Evolutionary conservation across 75 land plant species (phyloP).

Genomic region (Adiantum capillusveneris): DNA sequence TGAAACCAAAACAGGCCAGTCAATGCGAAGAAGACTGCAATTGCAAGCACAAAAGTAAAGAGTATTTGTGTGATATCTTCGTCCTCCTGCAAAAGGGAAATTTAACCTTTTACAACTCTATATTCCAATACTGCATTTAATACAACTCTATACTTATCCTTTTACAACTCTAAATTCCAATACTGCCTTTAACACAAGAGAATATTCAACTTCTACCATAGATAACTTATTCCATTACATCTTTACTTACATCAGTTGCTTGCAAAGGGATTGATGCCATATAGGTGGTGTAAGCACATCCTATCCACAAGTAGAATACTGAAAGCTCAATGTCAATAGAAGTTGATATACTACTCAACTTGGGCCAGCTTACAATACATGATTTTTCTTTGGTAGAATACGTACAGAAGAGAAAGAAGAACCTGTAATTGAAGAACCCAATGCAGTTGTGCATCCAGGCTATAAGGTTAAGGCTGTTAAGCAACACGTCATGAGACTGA

Average conservation of each 20-base stretch:
- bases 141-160: background rate
- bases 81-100: constrained; percentile 5
- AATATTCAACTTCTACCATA: too few relatives aligned
- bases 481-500: too few relatives aligned
- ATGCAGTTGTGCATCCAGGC: constrained; percentile 41
- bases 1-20: constrained; percentile 28
- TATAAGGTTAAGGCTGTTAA: constrained; percentile 13
- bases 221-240: too few relatives aligned
- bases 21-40: constrained; percentile 21
- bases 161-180: constrained; percentile 1
- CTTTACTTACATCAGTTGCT: background rate
- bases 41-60: constrained; percentile 22
- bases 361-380: too few relatives aligned
- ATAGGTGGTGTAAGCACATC: constrained; percentile 19
- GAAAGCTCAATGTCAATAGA: too few relatives aligned
- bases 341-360: background rate
- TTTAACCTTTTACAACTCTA: constrained; percentile 4
- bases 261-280: constrained; percentile 27
- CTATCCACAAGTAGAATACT: constrained; percentile 33
- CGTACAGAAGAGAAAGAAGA: constrained; percentile 31
- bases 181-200: too few relatives aligned
- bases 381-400: too few relatives aligned
- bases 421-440: constrained; percentile 30
- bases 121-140: background rate
- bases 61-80: constrained; percentile 6